Conservation (phyloP, 768 basidiomycete genomes). For the Coprinopsis marcescibilis region DNA sequence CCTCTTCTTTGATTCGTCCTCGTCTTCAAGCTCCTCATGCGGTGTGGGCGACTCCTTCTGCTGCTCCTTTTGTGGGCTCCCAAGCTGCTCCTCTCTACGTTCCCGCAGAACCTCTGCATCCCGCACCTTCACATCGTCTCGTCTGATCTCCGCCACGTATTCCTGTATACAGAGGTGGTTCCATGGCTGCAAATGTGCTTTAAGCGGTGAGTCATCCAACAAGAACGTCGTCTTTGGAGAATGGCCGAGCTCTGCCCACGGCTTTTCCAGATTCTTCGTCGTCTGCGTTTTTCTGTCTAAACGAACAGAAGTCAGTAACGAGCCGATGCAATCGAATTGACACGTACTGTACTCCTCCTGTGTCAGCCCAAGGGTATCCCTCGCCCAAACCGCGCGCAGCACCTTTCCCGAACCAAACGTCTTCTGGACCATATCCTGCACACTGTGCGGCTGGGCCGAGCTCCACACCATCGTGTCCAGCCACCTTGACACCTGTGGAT, state of each 20-base stretch:
- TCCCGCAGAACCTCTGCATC: conserved; percentile 12
- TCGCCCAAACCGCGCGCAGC: conserved; percentile 69
- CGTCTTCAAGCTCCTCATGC: conserved; percentile 1
- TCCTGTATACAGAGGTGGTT: conserved; percentile 78
- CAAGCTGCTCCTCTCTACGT: no score
- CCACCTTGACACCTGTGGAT: conserved; percentile 53
- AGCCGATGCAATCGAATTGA: not conserved
- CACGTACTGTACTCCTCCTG: conserved; percentile 60
- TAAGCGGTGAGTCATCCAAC: conserved; percentile 51
- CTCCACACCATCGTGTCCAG: conserved; percentile 88
- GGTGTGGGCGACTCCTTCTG: not conserved
- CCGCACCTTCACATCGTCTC: conserved; percentile 21
- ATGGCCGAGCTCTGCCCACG: conserved; percentile 48
- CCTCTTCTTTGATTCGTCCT: conserved; percentile 9
- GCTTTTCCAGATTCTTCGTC: conserved; percentile 68
- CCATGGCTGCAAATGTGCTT: conserved; percentile 65
- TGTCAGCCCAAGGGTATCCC: conserved; percentile 70
- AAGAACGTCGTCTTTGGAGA: conserved; percentile 44
- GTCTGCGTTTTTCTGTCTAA: conserved; percentile 47
- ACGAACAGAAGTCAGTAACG: not conserved
- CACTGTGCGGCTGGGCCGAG: conserved; percentile 78
- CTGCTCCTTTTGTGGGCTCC: no score
- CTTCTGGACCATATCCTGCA: conserved; percentile 64
- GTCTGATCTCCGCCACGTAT: conserved; percentile 45
- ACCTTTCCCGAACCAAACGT: conserved; percentile 43